These are phyloP conservation scores for Vittaforma corneae DNA, from an alignment of 371 early-diverging fungal genomes.

Conservation along the genomic window DNA sequence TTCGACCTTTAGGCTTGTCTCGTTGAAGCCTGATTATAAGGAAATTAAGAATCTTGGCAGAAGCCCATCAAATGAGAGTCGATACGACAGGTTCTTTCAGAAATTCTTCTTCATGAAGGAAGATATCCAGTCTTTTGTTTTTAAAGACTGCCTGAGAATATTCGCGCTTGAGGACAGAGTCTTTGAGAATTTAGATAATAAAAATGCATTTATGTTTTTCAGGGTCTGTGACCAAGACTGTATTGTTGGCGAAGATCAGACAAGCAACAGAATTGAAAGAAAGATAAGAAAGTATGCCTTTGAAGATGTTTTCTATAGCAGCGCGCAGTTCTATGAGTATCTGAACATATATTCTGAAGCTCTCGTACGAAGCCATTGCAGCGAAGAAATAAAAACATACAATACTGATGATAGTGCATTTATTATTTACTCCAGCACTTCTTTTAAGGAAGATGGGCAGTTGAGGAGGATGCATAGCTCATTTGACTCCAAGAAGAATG, in stretches of 20 bases:
- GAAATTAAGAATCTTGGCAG: conserved; percentile 1
- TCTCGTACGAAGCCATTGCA: conserved; percentile 15
- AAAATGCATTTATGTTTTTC: conserved; percentile 10
- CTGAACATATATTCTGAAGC: conserved; percentile 13
- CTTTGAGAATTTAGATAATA: conserved; percentile 3
- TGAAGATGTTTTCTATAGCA: conserved; percentile 33
- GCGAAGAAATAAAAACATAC: conserved; percentile 27
- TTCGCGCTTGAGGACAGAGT: conserved; percentile 15
- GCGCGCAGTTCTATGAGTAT: conserved; percentile 34
- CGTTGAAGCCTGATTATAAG: conserved; percentile 7
- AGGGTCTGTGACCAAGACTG: conserved; percentile 4
- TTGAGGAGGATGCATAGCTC: conserved; percentile 15
- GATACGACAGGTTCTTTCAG: conserved; percentile 18
- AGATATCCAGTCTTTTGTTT: background rate
- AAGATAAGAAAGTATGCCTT: conserved; percentile 24
- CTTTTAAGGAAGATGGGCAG: conserved; percentile 2
- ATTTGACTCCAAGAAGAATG: conserved; percentile 28
- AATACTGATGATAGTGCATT: conserved; percentile 6
- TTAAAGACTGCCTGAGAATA: background rate
- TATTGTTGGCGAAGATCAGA: background rate
- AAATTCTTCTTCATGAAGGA: conserved; percentile 13
- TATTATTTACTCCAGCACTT: conserved; percentile 24
- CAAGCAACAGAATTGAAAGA: background rate
- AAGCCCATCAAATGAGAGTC: background rate
- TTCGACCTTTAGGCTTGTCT: background rate